Percentiles rank a stretch among this genome's conserved stretches.
These are phyloP conservation scores for Trypanosoma conorhini DNA, from an alignment of 208 protist species.

Conservation along the genomic window DNA sequence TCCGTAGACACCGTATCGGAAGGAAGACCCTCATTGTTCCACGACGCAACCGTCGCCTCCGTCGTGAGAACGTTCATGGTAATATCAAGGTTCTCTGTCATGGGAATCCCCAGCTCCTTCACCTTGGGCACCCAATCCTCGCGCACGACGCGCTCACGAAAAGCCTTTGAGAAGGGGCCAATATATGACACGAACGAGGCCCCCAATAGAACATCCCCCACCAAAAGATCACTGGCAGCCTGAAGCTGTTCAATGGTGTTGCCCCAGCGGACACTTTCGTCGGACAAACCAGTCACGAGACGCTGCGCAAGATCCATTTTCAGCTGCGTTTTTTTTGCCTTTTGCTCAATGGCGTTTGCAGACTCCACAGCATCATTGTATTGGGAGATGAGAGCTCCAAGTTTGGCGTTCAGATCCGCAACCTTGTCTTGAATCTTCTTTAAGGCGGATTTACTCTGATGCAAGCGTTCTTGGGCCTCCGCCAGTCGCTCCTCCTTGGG, in stretches of 20 bases:
- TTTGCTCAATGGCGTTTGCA: slow-evolving; percentile 91
- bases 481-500: slow-evolving; percentile 96
- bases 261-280: slow-evolving; percentile 98
- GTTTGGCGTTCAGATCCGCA: slow-evolving; percentile 94
- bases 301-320: slow-evolving; percentile 95
- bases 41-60: slow-evolving; percentile 93
- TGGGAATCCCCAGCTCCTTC: slow-evolving; percentile 89
- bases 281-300: slow-evolving; percentile 95
- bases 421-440: slow-evolving; percentile 96
- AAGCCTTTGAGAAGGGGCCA: slow-evolving; percentile 97
- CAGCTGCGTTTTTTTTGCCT: slow-evolving; percentile 94
- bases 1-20: slow-evolving; percentile 97
- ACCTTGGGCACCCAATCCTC: slow-evolving; percentile 94
- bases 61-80: slow-evolving; percentile 93
- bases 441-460: slow-evolving; percentile 82
- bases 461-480: slow-evolving; percentile 91
- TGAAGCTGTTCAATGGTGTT: slow-evolving; percentile 93
- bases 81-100: slow-evolving; percentile 93
- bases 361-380: slow-evolving; percentile 95
- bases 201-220: slow-evolving; percentile 97
- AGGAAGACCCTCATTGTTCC: slow-evolving; percentile 98
- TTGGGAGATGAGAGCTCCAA: slow-evolving; percentile 90
- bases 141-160: slow-evolving; percentile 93
- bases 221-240: slow-evolving; percentile 84
- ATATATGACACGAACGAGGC: slow-evolving; percentile 98